Evolutionary conservation across 225 moss, liverwort and hornwort species (phyloP).

Genomic region (Sphagnum tenellum): DNA sequence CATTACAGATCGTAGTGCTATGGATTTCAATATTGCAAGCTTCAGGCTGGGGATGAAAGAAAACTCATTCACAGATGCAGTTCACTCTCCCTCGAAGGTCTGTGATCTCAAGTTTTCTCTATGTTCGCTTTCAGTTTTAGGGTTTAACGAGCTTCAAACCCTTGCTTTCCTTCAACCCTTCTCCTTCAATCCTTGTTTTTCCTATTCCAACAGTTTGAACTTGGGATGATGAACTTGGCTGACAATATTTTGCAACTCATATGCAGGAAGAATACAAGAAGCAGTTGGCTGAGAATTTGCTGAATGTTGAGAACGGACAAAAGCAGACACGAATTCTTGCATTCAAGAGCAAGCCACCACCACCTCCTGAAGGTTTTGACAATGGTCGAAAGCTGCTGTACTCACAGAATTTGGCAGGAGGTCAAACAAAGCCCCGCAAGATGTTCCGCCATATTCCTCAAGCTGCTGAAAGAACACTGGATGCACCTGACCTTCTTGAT

Average conservation of each 20-base stretch:
- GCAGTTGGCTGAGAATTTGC: slow-evolving; percentile 73
- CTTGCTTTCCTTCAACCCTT: too few relatives aligned
- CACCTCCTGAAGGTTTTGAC: slow-evolving; percentile 78
- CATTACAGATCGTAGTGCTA: slow-evolving; percentile 76
- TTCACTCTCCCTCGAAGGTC: slow-evolving; percentile 56
- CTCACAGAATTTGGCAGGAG: slow-evolving; percentile 51
- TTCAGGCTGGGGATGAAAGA: slow-evolving; percentile 76
- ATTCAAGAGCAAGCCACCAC: slow-evolving; percentile 92
- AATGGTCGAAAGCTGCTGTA: slow-evolving; percentile 59
- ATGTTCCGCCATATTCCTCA: slow-evolving; percentile 87
- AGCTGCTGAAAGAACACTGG: slow-evolving; percentile 85
- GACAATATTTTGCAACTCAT: background rate
- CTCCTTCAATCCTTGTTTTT: background rate
- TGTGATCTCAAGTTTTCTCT: background rate
- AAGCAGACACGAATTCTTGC: slow-evolving; percentile 66
- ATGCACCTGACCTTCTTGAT: slow-evolving; percentile 92
- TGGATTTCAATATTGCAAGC: slow-evolving; percentile 71
- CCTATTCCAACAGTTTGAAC: background rate
- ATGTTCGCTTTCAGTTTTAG: background rate
- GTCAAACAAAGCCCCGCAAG: slow-evolving; percentile 48
- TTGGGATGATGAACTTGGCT: background rate
- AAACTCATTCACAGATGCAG: slow-evolving; percentile 35
- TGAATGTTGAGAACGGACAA: slow-evolving; percentile 49
- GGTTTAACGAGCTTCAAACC: background rate
- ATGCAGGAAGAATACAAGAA: slow-evolving; percentile 96